Evolutionary conservation across 805 yeast species (phyloP), one percentile per base, ranked within the genome.

Genomic region (Ogataea nakhonphanomensis): DNA sequence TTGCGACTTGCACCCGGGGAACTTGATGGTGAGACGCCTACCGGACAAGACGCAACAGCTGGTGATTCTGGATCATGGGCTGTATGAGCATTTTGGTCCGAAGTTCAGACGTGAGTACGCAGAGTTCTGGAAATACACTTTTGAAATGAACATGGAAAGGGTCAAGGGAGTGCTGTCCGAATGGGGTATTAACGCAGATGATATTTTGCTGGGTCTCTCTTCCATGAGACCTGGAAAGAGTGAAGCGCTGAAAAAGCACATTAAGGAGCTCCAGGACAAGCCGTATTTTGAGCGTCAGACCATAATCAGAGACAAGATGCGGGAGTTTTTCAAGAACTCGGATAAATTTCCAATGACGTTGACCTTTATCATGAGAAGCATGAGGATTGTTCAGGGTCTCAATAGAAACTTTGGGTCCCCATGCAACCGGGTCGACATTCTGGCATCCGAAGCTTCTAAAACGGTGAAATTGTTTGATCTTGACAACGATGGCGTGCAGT

Each of bases 1-100:
- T 55, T 75, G 85, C 38, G 90, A 82, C 54, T 86, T 91, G 9
- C 95, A 84, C 52, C 93, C 93, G 1, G 95, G 95, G 5, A 85
- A 84, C 56, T 60, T 85, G 48, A 55, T 85, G 40, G 76, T 79
- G 4, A 63, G 89, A 27, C 51, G 57, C 22, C 57, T 57, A 14
- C 40, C 63, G 10, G 46, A 48, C 5, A 43, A 38, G 7, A 55
- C 58, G 26, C 83, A 75, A 51, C 78, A 83, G 53, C 62, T 83
- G 26, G 88, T 85, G 22, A 65, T 84, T 35, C 60, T 84, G 32
- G 95, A 84, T 56, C 91, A 84, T 56, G 95, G 95, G 0, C 64
- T 85, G 20, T 84, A 82, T 51, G 75, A 83, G 14, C 61, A 67
- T 14, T 70, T 82, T 43, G 61, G 69, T 2, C 73, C 66, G 7